These are phyloP conservation scores for Ophiostoma perfectum DNA, from an alignment of 2,329 filamentous ascomycete species.

Conservation along the genomic window DNA sequence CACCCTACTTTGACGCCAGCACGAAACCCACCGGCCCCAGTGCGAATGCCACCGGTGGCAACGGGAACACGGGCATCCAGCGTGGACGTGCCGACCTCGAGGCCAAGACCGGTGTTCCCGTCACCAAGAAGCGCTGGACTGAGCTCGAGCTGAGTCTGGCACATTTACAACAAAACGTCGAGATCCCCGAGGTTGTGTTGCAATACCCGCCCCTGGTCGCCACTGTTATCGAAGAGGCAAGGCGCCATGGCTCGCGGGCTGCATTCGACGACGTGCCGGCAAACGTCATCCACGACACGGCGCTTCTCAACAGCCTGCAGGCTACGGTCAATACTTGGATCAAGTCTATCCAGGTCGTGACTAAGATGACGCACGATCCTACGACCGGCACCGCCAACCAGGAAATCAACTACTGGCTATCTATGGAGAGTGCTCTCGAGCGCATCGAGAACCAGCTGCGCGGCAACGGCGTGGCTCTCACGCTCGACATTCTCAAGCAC, in stretches of 20 bases:
- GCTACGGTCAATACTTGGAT: slow-evolving; percentile 97
- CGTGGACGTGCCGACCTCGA: slow-evolving; percentile 72
- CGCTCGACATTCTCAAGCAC: slow-evolving; percentile 90
- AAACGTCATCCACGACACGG: slow-evolving; percentile 75
- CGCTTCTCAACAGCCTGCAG: slow-evolving; percentile 89
- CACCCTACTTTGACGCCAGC: slow-evolving; percentile 95
- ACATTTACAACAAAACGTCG: slow-evolving; percentile 94
- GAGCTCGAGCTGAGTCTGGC: slow-evolving; percentile 86
- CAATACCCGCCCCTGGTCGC: slow-evolving; percentile 86
- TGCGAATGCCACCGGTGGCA: slow-evolving; percentile 45
- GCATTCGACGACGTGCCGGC: slow-evolving; percentile 73
- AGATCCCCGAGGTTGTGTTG: slow-evolving; percentile 87
- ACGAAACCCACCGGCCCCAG: slow-evolving; percentile 68
- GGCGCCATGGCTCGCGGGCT: slow-evolving; percentile 59
- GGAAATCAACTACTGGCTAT: slow-evolving; percentile 98
- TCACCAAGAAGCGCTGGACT: slow-evolving; percentile 95
- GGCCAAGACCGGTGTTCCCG: slow-evolving; percentile 87
- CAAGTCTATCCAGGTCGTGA: slow-evolving; percentile 94
- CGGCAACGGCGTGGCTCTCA: slow-evolving; percentile 83
- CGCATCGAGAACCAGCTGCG: slow-evolving; percentile 83
- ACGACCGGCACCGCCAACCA: slow-evolving; percentile 74
- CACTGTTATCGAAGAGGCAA: slow-evolving; percentile 72
- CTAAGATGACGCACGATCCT: slow-evolving; percentile 85
- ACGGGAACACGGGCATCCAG: slow-evolving; percentile 20
- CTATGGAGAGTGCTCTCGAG: slow-evolving; percentile 90